Conservation (phyloP, 2,329 filamentous ascomycete species). For the Grosmannia clavigera region DNA sequence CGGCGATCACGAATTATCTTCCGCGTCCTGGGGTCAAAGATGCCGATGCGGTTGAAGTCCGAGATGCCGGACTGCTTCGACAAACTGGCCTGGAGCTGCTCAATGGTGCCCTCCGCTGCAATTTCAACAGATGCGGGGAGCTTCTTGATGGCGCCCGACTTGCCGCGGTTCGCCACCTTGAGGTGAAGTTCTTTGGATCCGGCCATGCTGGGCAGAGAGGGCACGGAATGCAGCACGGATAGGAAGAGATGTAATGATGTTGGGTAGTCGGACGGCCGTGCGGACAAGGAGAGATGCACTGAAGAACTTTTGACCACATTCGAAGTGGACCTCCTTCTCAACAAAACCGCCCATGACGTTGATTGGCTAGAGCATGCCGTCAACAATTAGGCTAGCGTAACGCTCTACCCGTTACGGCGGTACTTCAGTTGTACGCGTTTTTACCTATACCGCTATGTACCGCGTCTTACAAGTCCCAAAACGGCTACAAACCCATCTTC, state of each 20-base stretch:
- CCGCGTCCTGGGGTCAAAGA: slow-evolving; percentile 47
- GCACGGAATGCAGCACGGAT: neutral
- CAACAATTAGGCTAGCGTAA: neutral
- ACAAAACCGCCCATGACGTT: neutral
- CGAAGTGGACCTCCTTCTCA: neutral
- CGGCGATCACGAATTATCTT: slow-evolving; percentile 52
- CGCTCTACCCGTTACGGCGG: neutral
- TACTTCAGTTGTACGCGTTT: neutral
- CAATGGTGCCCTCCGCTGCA: slow-evolving; percentile 38
- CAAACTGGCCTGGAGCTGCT: slow-evolving; percentile 45
- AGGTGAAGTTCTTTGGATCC: slow-evolving; percentile 19
- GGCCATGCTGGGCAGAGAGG: slow-evolving; percentile 8
- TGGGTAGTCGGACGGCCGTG: neutral
- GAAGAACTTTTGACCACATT: neutral
- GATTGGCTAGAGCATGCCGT: neutral
- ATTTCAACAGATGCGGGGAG: slow-evolving; percentile 41
- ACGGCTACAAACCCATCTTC: neutral
- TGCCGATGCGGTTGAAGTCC: slow-evolving; percentile 49
- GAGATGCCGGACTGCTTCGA: slow-evolving; percentile 36
- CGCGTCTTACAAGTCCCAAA: neutral
- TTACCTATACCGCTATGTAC: neutral
- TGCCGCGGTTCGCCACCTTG: slow-evolving; percentile 32
- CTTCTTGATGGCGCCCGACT: slow-evolving; percentile 38
- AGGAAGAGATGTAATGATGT: neutral
- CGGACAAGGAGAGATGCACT: neutral